Conservation (phyloP, 495 filamentous ascomycete genomes). For the Aspergillus panamensis region DNA sequence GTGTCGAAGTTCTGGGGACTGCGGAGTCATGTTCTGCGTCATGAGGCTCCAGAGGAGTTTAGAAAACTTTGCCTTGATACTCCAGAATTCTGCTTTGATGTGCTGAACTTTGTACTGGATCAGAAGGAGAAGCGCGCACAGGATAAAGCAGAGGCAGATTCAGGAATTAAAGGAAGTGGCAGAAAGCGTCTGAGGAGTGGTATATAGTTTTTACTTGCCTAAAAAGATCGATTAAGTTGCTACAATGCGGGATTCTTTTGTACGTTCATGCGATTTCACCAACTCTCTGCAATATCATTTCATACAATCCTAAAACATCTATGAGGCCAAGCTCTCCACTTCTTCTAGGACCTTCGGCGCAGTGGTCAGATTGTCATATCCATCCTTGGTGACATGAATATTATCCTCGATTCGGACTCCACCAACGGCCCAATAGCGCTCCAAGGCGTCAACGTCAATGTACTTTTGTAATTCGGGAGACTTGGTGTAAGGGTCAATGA, state of each 20-base stretch:
- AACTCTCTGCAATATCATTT: not conserved
- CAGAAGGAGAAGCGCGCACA: conserved; percentile 54
- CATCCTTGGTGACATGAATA: conserved; percentile 71
- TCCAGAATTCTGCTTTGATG: conserved; percentile 87
- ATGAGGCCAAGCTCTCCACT: conserved; percentile 51
- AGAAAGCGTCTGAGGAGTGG: conserved; percentile 34
- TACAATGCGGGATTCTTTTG: not conserved
- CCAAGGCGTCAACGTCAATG: conserved; percentile 69
- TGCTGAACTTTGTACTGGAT: conserved; percentile 68
- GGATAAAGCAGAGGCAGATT: conserved; percentile 28
- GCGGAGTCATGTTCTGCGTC: conserved; percentile 70
- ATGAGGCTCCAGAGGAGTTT: conserved; percentile 82
- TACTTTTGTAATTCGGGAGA: conserved; percentile 65
- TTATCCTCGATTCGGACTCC: conserved; percentile 78
- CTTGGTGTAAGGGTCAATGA: conserved; percentile 77
- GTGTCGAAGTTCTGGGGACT: conserved; percentile 90
- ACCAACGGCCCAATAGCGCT: conserved; percentile 85
- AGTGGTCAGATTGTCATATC: conserved; percentile 76
- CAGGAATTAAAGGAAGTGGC: conserved; percentile 29
- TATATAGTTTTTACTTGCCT: conserved; percentile 18
- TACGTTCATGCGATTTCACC: not conserved
- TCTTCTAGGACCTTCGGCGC: conserved; percentile 69
- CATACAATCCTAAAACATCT: conserved; percentile 2
- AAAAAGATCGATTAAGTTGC: not conserved
- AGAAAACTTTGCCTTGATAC: conserved; percentile 78